Evolutionary conservation across 73 alveolate species (phyloP), one percentile per base, ranked within the genome.

Genomic region (Diophrys appendiculata): DNA sequence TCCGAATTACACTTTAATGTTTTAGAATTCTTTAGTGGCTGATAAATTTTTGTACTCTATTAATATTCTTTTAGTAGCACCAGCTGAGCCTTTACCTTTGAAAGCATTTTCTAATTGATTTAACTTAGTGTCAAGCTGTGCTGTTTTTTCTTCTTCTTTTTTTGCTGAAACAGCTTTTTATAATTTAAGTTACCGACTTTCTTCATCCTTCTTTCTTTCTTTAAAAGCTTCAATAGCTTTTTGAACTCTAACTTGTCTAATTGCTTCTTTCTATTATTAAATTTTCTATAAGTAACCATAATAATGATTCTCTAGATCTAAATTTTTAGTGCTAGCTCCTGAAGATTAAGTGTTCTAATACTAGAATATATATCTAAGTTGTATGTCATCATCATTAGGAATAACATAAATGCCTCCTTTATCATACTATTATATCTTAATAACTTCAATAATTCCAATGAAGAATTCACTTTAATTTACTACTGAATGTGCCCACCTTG

Each of bases 301-400:
- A 54, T 82, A 82, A 26, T 74, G 84, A 54, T 30, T 56, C 3
- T 82, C 84, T 28, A 82, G 73, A 68, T 74, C 68, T 0, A 82
- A 23, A 52, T 65, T 74, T 8, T 31, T 33, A 35, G 81, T 23
- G 60, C 29, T 60, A 1, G 56, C 18, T 3, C 71, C 34, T 32
- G n/a, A 30, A 22, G 8, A 55, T 1, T 23, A 24, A 2, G 33
- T 24, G 0, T 1, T 5, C n/a, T 24, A 23, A 43, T 25, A 26
- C 30, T 33, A 18, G 74, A 82, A 73, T 22, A 82, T 28, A 73
- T 82, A 82, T 33, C 90, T 27, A 11, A 82, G 34, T 5, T 69
- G 54, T 14, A 82, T 65, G 52, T 74, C 76, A 56, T 82, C 85
- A n/a, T 82, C 90, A 82, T 82, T 70, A 1, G 83, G 83, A 18